Base-by-base conservation (phyloP, 2,329 filamentous ascomycete species). In the Delphinella strobiligena region DNA sequence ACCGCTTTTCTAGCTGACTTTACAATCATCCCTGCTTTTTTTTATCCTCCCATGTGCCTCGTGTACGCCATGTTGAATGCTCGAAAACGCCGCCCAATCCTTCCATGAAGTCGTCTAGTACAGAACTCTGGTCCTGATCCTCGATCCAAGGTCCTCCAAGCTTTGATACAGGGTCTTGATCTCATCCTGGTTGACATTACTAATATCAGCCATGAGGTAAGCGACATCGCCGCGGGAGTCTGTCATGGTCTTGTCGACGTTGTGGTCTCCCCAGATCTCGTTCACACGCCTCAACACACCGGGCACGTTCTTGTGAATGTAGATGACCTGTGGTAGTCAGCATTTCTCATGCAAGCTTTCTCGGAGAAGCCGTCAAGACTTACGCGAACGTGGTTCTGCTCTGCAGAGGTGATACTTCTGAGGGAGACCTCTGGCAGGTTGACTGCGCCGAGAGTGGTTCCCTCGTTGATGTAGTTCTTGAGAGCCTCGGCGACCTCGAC, bases 211-310 rank as follows among this genome's bases (percentile, higher is more conserved):
- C 88, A 98, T 95, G 47, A 98, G 70, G 60, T 98, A 98, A 15
- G 91, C 91, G 49, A 84, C 80, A 59, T 96, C 89, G 51, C 87
- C 89, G 67, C 81, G 82, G 64, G 83, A 93, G 61, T 96, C 91
- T 37, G 85, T 91, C 69, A 93, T 96, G 66, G 98, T 91, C 72
- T 96, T 96, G 67, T 95, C 89, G 51, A 98, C 88, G 61, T 98
- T 98, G 69, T 98, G 88, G 54, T 93, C 80, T 32, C 82, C 84
- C 35, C 98, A 73, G 46, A 96, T 86, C 55, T 91, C 84, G 69
- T 98, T 98, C 49, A 98, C 91, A 67, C 81, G 85, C 55, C 87
- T 77, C 61, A 98, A 70, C 47, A 98, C 91, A 70, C 91, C 91
- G 35, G 91, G 91, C 16, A 96, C 78, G 64, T 98, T 98, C 63